Evolutionary conservation across 495 filamentous ascomycete species (phyloP), one percentile per base, ranked within the genome.

Genomic region (Achaetomiella virescens): DNA sequence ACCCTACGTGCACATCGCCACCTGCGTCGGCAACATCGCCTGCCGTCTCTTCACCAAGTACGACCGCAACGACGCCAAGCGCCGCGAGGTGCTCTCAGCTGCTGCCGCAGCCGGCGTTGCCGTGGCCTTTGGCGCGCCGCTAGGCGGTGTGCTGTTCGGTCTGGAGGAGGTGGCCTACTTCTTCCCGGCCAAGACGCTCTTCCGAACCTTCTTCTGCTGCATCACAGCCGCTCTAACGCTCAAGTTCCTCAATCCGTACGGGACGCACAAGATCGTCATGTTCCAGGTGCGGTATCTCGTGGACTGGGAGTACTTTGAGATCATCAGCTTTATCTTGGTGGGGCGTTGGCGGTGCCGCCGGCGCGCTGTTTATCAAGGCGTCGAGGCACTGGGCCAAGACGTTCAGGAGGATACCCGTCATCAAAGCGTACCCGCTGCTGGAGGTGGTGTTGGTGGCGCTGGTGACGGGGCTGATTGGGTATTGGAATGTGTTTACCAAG

Each of bases 141-240:
- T 97, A 48, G 89, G 90, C 10, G 92, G 92, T 36, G 92, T 97
- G 14, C 78, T 97, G 8, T 97, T 97, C 69, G 90, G 90, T 52
- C 72, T 97, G 22, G 92, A 97, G 71, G 92, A 97, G 78, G 90
- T 96, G 24, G 81, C 86, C 68, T 98, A 98, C 69, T 98, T 96
- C 67, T 97, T 97, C 70, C 93, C 92, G 4, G 88, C 93, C n/a
- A 97, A 98, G 72, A 97, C 92, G 2, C 81, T 98, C 3, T 98
- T 98, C 74, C 79, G 93, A 37, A 98, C 93, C 1, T 97, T 98
- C 75, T 98, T 97, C 72, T 96, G 91, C 70, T 98, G 92, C 70
- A 97, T 97, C 63, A 88, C 81, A 2, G 91, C 93, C 21, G 87
- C 93, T 0, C 67, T 98, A 24, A 90, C 91, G 4, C 75, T 97